Base-by-base conservation (phyloP, 1,139 yeast genomes). In the Protomyces inouyei region DNA sequence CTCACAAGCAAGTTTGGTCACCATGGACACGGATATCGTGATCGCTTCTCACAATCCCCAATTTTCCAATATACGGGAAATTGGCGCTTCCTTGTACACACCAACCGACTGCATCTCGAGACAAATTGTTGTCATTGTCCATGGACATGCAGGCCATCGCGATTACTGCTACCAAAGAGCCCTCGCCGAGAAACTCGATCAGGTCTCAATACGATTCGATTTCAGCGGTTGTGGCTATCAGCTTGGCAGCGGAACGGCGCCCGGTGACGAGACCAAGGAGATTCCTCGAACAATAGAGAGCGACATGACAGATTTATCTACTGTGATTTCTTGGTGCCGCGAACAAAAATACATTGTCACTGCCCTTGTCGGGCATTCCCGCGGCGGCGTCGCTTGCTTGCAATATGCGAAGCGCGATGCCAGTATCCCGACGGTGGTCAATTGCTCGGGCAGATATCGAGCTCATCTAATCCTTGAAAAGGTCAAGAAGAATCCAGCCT, bases 161-260 rank as follows among this genome's bases (percentile, higher is more conserved):
- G 59, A 61, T 23, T 55, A 57, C 59, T 61, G 64, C 52, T 64
- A 64, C 18, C 64, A 54, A 52, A n/a, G 43, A 51, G 21, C 46
- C 6, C 56, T 55, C 4, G 63, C 68, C n/a, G 48, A 52, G 12
- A 28, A 25, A 4, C 46, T 64, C 45, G 95, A 95, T 0, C 77
- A 84, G 60, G 83, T 80, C 73, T 81, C 86, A 0, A 78, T 88
- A 60, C 77, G 97, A 69, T 85, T 91, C 69, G 97, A 92, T 74
- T 92, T 92, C 71, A 78, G 97, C 66, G 89, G 88, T 8, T 86
- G 95, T 74, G 98, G 97, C 0, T 82, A 82, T 66, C 88, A 95
- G 2, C 86, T 82, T 38, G 63, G 57, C 4, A 6, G 9, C 18
- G 63, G 63, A n/a, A 59, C 63, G 14, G 12, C 28, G 32, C 23